phyloP scores from a whole-genome alignment of 768 basidiomycete species.

The Termitomyces sp. region DNA sequence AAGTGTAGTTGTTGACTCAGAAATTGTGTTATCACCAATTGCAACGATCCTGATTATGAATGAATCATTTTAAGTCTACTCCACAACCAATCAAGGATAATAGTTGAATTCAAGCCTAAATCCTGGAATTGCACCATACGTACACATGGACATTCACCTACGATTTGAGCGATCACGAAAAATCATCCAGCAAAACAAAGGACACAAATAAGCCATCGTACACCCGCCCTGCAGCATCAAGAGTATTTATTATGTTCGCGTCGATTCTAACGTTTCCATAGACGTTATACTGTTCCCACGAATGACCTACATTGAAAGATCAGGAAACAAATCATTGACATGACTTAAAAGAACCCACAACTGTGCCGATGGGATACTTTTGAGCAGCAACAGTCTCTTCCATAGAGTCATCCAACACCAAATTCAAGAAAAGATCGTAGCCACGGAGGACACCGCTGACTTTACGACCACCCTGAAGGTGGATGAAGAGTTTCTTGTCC shows the following conservation, averaged over 20 bases:
- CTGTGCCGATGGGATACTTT: conserved; percentile 88
- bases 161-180: background rate
- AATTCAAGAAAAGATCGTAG: conserved; percentile 97
- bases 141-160: background rate
- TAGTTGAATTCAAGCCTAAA: background rate
- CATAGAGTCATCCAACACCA: conserved; percentile 93
- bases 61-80: background rate
- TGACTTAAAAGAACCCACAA: conserved; percentile 50
- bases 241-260: conserved; percentile 25
- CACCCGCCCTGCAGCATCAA: conserved; percentile 9
- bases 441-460: conserved; percentile 94
- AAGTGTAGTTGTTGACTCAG: background rate
- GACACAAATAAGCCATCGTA: conserved; percentile 6
- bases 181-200: background rate
- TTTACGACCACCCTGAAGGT: conserved; percentile 92
- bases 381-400: conserved; percentile 91
- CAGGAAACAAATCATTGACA: background rate
- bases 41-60: no score
- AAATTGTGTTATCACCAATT: background rate
- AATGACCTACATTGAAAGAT: conserved; percentile 64
- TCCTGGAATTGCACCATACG: background rate
- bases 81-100: background rate
- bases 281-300: conserved; percentile 96
- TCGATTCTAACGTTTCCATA: conserved; percentile 84
- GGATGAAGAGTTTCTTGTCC: conserved; percentile 96